These are phyloP conservation scores for Penicillium janthinellum DNA, from an alignment of 2,329 filamentous ascomycete genomes.

Conservation along the genomic window DNA sequence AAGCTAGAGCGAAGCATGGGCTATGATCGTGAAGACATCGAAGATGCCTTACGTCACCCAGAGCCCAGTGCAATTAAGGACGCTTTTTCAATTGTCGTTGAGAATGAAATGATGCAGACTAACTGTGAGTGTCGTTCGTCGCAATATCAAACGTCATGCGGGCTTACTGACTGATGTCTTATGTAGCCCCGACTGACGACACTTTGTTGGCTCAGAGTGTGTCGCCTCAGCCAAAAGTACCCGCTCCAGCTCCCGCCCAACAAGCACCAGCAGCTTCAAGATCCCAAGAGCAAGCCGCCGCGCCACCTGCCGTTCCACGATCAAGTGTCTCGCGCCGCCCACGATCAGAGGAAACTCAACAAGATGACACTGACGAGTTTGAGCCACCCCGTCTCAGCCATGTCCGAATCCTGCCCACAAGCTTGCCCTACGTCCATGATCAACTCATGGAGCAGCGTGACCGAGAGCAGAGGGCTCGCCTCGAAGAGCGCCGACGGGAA, in stretches of 20 bases:
- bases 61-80: conserved; percentile 99
- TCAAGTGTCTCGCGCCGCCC: conserved; percentile 32
- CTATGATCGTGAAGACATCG: conserved; percentile 90
- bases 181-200: conserved; percentile 40
- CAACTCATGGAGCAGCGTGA: conserved; percentile 74
- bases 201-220: conserved; percentile 32
- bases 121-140: conserved; percentile 68
- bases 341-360: conserved; percentile 27
- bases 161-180: conserved; percentile 12
- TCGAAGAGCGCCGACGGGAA: conserved; percentile 47
- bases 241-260: conserved; percentile 35
- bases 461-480: conserved; percentile 32
- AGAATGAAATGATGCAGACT: conserved; percentile 95
- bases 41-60: conserved; percentile 86
- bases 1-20: conserved; percentile 99
- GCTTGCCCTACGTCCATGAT: conserved; percentile 84
- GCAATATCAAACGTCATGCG: neutral
- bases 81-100: conserved; percentile 94
- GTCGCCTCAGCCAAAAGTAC: conserved; percentile 16
- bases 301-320: conserved; percentile 23
- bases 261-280: conserved; percentile 22
- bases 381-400: conserved; percentile 70
- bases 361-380: conserved; percentile 34
- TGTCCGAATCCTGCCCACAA: conserved; percentile 88
- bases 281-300: conserved; percentile 20